Conservation (phyloP, 2,329 filamentous ascomycete genomes). For the Botrytis porri region DNA sequence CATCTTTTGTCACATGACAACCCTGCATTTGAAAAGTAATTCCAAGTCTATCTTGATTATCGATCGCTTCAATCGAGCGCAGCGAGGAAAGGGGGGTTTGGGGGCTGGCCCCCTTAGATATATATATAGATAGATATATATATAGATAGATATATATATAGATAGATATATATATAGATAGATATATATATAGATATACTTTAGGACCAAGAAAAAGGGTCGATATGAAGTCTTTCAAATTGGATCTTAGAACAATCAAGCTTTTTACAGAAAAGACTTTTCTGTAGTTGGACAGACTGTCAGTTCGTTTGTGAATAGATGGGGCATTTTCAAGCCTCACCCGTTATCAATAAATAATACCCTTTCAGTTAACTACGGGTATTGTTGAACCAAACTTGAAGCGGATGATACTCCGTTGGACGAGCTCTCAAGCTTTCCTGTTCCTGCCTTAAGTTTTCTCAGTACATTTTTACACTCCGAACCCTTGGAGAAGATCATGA, state of each 20-base stretch:
- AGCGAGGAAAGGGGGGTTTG: slow-evolving; percentile 7
- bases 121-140: no score
- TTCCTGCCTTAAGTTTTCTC: neutral
- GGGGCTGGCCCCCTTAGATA: neutral
- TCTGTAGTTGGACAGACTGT: neutral
- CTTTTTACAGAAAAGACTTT: no score
- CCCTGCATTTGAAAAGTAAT: neutral
- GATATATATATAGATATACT: neutral
- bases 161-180: no score
- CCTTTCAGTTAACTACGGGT: neutral
- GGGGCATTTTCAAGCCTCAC: neutral
- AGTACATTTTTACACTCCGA: neutral
- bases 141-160: no score
- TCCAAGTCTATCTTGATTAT: neutral
- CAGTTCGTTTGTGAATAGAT: neutral
- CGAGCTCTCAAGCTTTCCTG: neutral
- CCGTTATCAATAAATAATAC: neutral
- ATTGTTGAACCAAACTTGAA: neutral
- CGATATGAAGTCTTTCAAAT: neutral
- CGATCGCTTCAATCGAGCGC: slow-evolving; percentile 8
- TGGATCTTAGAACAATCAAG: neutral
- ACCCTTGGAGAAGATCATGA: slow-evolving; percentile 1
- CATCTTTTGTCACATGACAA: neutral
- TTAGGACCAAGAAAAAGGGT: neutral
- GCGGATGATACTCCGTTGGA: slow-evolving; percentile 3